phyloP scores from a whole-genome alignment of 176 grass and related monocot genomes.

The Juncus inflexus region DNA sequence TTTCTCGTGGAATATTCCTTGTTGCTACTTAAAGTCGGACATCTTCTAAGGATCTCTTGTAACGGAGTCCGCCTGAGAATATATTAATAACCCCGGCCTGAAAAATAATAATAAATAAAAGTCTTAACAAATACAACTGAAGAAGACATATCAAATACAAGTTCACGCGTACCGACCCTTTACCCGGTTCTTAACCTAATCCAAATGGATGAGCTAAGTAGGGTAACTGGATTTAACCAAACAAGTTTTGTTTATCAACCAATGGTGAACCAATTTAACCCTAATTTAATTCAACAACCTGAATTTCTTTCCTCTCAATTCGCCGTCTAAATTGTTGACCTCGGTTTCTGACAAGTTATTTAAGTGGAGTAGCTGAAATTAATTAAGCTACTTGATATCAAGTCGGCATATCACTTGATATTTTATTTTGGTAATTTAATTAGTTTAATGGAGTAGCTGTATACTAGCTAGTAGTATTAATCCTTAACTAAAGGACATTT shows the following conservation, averaged over 20 bases:
- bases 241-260: conserved; percentile 34
- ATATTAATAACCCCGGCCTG: too few relatives aligned
- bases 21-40: too few relatives aligned
- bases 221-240: conserved; percentile 47
- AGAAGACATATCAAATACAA: conserved; percentile 53
- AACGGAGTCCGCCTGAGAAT: too few relatives aligned
- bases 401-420: not conserved
- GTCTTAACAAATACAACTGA: conserved; percentile 67
- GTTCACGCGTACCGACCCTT: conserved; percentile 37
- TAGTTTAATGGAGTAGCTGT: conserved; percentile 7
- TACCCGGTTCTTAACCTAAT: conserved; percentile 40
- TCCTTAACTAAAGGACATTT: conserved; percentile 12
- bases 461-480: conserved; percentile 4
- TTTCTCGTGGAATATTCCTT: too few relatives aligned
- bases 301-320: conserved; percentile 21
- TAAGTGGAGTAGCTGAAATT: conserved; percentile 83
- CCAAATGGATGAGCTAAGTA: conserved; percentile 68
- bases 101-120: too few relatives aligned
- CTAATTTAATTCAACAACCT: conserved; percentile 21
- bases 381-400: conserved; percentile 45
- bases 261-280: conserved; percentile 24
- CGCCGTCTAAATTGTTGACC: conserved; percentile 39
- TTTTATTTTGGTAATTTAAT: not conserved
- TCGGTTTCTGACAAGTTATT: conserved; percentile 69
- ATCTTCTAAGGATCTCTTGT: too few relatives aligned